These are phyloP conservation scores for Phoma sp. DNA, from an alignment of 2,329 filamentous ascomycete species.

Conservation along the genomic window DNA sequence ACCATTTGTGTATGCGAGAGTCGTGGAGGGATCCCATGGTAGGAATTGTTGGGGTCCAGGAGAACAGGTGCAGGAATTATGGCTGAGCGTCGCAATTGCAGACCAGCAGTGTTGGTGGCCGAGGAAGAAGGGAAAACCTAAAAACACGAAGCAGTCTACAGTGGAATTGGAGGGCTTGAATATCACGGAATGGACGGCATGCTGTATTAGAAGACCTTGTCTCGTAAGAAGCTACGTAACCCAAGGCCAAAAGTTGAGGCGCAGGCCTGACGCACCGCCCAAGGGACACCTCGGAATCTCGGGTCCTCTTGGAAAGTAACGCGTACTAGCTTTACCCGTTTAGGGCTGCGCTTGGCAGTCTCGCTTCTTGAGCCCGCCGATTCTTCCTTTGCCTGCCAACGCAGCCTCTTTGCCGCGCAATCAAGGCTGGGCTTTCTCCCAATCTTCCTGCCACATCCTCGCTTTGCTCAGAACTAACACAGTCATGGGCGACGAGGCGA, in stretches of 20 bases:
- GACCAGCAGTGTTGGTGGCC: not conserved
- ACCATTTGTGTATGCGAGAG: constrained; percentile 71
- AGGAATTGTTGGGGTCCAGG: constrained; percentile 10
- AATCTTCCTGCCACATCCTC: constrained; percentile 6
- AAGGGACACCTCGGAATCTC: constrained; percentile 4
- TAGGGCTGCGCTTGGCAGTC: constrained; percentile 10
- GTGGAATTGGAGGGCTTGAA: constrained; percentile 5
- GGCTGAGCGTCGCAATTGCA: constrained; percentile 17
- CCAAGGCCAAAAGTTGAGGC: constrained; percentile 35
- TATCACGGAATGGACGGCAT: constrained; percentile 36
- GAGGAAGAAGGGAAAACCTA: not conserved
- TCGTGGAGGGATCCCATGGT: constrained; percentile 61
- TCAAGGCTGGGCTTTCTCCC: constrained; percentile 25
- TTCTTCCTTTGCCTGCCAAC: constrained; percentile 19
- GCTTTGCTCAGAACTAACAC: constrained; percentile 18
- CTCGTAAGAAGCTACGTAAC: constrained; percentile 37
- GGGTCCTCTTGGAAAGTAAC: constrained; percentile 13
- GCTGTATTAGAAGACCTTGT: constrained; percentile 31
- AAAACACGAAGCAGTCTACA: constrained; percentile 1
- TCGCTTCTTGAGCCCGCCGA: constrained; percentile 17
- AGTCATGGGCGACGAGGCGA: constrained; percentile 36
- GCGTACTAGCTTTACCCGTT: not conserved
- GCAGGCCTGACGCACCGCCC: constrained; percentile 34
- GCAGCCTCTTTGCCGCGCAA: constrained; percentile 34
- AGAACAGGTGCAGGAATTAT: constrained; percentile 16